Conservation (phyloP, 441 rosid species). For the Monsonia emarginata region DNA sequence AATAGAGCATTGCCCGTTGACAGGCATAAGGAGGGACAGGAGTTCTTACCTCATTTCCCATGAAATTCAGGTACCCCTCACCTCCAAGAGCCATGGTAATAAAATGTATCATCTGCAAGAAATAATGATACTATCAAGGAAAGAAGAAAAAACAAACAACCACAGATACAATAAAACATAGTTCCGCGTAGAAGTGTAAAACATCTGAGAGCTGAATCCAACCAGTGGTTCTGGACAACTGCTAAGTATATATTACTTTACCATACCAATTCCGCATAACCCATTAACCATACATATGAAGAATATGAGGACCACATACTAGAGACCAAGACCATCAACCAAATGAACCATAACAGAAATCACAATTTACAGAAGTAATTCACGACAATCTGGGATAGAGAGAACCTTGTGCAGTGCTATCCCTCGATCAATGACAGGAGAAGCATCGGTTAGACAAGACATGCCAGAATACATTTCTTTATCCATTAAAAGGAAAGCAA, state of each 20-base stretch:
- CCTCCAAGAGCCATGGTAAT: conserved; percentile 78
- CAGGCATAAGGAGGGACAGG: conserved; percentile 7
- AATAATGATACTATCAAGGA: not conserved
- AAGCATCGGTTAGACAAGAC: conserved; percentile 54
- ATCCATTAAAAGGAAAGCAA: conserved; percentile 66
- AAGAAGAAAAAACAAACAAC: not conserved
- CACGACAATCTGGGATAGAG: conserved; percentile 8
- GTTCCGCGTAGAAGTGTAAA: not conserved
- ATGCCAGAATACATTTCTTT: conserved; percentile 68
- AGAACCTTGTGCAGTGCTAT: conserved; percentile 74
- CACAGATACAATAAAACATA: conserved; percentile 6
- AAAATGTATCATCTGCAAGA: conserved; percentile 68
- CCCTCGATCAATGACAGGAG: conserved; percentile 58
- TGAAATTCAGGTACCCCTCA: conserved; percentile 77
- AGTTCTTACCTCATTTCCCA: conserved; percentile 69
- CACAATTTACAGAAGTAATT: conserved; percentile 2
- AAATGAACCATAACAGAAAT: conserved; percentile 12
- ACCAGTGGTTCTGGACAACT: not conserved
- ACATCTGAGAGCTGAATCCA: not conserved
- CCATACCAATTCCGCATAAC: conserved; percentile 1
- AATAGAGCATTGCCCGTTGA: not conserved
- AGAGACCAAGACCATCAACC: conserved; percentile 9
- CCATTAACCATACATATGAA: not conserved
- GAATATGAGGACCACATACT: conserved; percentile 9
- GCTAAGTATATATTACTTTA: not conserved